Evolutionary conservation across 768 basidiomycete species (phyloP), one percentile per base, ranked within the genome.

Genomic region (Leucocoprinus leucothites): DNA sequence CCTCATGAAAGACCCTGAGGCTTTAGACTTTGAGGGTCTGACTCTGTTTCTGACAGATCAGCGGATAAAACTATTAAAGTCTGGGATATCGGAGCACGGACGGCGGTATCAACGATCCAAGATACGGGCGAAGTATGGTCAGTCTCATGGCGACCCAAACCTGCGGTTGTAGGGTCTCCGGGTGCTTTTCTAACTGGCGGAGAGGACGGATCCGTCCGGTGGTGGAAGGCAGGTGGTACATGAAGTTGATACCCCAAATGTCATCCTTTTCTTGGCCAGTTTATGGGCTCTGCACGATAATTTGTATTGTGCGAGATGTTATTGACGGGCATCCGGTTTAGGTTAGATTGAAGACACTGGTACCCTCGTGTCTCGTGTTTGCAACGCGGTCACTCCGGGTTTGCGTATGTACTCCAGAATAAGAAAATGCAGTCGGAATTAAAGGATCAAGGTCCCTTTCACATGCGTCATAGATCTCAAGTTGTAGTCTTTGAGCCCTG

Each of bases 1-100:
- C 9, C 8, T 31, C 41, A 55, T n/a, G 60, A 19, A n/a, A n/a
- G n/a, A 40, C 8, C 31, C 19, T 16, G 5, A 5, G 31, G 31
- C 31, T 31, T 31, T 31, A 31, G 11, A 18, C 1, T 44, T 45
- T 55, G 19, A 26, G 45, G 36, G 26, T 60, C 25, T 22, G 43
- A 41, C 25, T 44, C 49, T 28, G 9, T 34, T 14, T 48, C 19
- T 19, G 41, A 38, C 53, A 58, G 19, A 59, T 43, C 35, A 45
- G 86, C 90, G 9, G 92, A 94, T 68, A 90, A 88, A 68, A 86
- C 83, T 1, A 83, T 91, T 59, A 92, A 91, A 64, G 82, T 94
- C 7, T 94, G 92, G 92, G 92, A 94, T 62, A 79, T 93, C 50
- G 80, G 77, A 2, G 80, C 89, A 5, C 84, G 89, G 4, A 74